These are phyloP conservation scores for Microdochium trichocladiopsis DNA, from an alignment of 2,329 filamentous ascomycete genomes.

Conservation along the genomic window DNA sequence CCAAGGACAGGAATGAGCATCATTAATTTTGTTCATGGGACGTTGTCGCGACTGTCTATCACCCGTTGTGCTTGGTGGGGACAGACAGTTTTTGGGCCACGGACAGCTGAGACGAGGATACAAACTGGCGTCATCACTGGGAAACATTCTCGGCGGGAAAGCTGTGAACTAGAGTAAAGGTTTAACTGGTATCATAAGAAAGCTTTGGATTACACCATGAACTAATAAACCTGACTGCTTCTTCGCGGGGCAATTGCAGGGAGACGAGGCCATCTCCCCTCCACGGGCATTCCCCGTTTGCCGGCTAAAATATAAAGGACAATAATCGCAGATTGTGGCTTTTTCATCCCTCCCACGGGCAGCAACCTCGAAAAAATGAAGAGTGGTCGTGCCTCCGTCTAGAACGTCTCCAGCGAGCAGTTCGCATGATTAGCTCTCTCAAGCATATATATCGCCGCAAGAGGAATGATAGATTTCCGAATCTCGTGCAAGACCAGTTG, in stretches of 20 bases:
- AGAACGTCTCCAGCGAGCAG: not conserved
- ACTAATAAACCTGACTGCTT: constrained; percentile 1
- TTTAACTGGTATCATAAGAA: constrained; percentile 5
- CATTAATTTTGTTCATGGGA: too few relatives aligned
- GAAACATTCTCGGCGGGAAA: not conserved
- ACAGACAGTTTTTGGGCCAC: too few relatives aligned
- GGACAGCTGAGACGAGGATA: too few relatives aligned
- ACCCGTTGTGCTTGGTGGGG: too few relatives aligned
- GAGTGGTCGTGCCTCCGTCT: not conserved
- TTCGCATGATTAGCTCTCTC: not conserved
- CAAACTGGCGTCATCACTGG: too few relatives aligned
- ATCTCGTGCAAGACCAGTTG: constrained; percentile 3
- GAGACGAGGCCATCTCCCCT: not conserved
- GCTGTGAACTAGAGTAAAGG: not conserved
- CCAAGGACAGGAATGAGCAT: too few relatives aligned
- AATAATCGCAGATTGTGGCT: not conserved
- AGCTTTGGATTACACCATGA: constrained; percentile 3
- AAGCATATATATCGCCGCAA: not conserved
- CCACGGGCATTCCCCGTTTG: not conserved
- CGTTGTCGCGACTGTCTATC: too few relatives aligned
- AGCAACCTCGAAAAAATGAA: not conserved
- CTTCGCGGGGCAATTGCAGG: not conserved
- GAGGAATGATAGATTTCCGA: not conserved
- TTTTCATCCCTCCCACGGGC: not conserved
- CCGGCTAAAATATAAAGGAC: not conserved